Conservation (phyloP, 148 eudicot genomes). For the Silene latifolia region DNA sequence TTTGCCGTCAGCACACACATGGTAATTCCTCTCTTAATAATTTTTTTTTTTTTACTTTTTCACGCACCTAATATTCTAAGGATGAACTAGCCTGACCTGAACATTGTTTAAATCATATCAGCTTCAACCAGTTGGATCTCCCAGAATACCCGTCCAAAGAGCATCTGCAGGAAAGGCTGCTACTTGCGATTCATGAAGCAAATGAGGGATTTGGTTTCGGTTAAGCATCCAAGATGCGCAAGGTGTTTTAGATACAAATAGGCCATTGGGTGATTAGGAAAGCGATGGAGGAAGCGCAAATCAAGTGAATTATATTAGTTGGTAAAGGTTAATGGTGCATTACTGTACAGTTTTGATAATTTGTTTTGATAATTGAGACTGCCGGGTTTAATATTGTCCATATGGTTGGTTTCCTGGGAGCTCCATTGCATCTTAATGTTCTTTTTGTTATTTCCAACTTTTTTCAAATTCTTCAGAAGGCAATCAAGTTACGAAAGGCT, state of each 20-base stretch:
- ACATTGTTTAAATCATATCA: no score
- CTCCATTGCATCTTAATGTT: no score
- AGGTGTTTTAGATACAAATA: constrained; percentile 25
- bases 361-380: constrained; percentile 14
- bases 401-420: constrained; percentile 1
- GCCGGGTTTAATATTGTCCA: constrained; percentile 27
- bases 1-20: constrained; percentile 97
- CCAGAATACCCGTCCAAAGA: constrained; percentile 93
- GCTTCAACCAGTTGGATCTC: constrained; percentile 33
- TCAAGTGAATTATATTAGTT: constrained; percentile 12
- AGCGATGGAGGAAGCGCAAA: constrained; percentile 12
- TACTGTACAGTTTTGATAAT: constrained; percentile 27
- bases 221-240: constrained; percentile 20
- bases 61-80: neutral
- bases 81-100: neutral
- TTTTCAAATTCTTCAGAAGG: no score
- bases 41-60: neutral
- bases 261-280: constrained; percentile 6
- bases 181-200: constrained; percentile 92
- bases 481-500: no score
- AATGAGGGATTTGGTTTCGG: constrained; percentile 98
- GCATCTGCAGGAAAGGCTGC: constrained; percentile 79
- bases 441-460: no score
- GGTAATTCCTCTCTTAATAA: constrained; percentile 33
- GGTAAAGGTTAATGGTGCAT: constrained; percentile 21